These are phyloP conservation scores for Penicillium nordicum DNA, from an alignment of 2,329 filamentous ascomycete species.

Conservation along the genomic window DNA sequence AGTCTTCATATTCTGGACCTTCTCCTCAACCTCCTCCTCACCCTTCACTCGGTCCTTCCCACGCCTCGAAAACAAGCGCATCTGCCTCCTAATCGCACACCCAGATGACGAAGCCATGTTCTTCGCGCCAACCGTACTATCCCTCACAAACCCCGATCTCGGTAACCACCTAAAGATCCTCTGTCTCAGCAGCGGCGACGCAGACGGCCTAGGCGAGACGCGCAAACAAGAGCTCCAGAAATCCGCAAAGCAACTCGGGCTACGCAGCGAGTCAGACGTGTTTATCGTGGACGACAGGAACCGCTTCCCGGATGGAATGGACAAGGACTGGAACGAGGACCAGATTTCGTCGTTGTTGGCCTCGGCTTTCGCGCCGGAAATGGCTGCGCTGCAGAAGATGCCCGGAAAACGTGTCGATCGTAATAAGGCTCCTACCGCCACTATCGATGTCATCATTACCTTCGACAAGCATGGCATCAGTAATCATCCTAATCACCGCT, in stretches of 20 bases:
- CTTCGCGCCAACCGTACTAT: conserved; percentile 83
- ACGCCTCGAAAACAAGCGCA: conserved; percentile 72
- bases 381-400: conserved; percentile 35
- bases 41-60: conserved; percentile 49
- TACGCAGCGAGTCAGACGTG: conserved; percentile 72
- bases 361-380: conserved; percentile 68
- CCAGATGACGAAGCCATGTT: conserved; percentile 99
- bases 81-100: conserved; percentile 91
- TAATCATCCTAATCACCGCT: conserved; percentile 88
- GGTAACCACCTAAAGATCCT: conserved; percentile 93
- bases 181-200: conserved; percentile 84
- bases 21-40: conserved; percentile 41
- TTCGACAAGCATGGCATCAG: conserved; percentile 84
- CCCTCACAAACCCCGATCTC: conserved; percentile 72
- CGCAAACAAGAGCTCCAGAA: conserved; percentile 79
- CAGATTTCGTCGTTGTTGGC: conserved; percentile 69
- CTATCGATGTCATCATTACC: conserved; percentile 80
- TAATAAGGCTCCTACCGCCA: conserved; percentile 46
- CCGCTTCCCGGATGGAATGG: conserved; percentile 85
- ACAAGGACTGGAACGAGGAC: conserved; percentile 66
- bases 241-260: conserved; percentile 72
- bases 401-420: conserved; percentile 31
- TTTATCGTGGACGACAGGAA: conserved; percentile 77
- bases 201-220: conserved; percentile 79
- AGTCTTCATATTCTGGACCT: conserved; percentile 43